These are phyloP conservation scores for Trematosphaeria pertusa DNA, from an alignment of 2,329 filamentous ascomycete species.

Conservation along the genomic window DNA sequence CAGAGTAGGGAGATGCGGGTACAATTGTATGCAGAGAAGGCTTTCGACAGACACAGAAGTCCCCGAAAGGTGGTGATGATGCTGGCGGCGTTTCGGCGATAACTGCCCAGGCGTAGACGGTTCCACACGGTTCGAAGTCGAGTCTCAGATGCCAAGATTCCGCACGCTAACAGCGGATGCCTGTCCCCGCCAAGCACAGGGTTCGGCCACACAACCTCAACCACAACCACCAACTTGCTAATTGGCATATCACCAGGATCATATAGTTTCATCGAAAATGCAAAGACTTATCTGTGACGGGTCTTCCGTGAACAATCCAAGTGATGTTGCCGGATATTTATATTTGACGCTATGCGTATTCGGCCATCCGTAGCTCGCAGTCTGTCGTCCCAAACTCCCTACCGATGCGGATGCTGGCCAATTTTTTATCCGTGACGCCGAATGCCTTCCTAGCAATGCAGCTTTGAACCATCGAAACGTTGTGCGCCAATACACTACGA, in stretches of 20 bases:
- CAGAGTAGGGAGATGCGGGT: neutral
- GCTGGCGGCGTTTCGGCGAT: neutral
- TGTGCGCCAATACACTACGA: too few relatives aligned
- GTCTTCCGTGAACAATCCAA: too few relatives aligned
- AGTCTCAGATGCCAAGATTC: too few relatives aligned
- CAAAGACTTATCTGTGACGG: too few relatives aligned
- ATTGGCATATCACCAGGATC: too few relatives aligned
- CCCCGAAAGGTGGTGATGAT: conserved; percentile 3
- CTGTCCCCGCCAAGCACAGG: too few relatives aligned
- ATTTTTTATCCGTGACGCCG: too few relatives aligned
- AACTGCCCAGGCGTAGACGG: conserved; percentile 6
- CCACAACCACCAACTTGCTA: too few relatives aligned
- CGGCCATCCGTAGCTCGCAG: neutral
- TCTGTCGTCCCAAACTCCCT: neutral
- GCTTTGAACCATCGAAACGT: neutral
- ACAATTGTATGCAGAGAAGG: conserved; percentile 7
- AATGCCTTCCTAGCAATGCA: too few relatives aligned
- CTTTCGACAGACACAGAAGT: conserved; percentile 1
- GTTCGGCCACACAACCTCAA: too few relatives aligned
- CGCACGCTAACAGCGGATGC: conserved; percentile 3
- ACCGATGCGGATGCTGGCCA: neutral
- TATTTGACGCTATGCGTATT: neutral
- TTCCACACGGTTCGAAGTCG: conserved; percentile 8
- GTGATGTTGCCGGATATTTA: too few relatives aligned
- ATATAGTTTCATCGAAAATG: too few relatives aligned